Conservation (phyloP, 208 protist genomes). For the Trypanosoma boissoni region DNA sequence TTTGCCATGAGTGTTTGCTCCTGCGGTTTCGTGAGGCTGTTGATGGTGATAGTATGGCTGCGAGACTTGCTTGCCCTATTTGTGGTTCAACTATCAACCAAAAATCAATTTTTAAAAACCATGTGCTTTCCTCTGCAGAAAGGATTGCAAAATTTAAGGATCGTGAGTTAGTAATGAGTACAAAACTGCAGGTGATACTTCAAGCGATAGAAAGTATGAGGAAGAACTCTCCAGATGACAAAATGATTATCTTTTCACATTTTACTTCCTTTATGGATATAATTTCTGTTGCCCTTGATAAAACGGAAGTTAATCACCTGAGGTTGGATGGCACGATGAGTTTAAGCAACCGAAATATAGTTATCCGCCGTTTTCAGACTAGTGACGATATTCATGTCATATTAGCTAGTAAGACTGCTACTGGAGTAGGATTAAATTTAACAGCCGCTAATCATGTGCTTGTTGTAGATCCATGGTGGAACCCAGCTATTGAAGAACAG, state of each 20-base stretch:
- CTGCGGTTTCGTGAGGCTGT: conserved; percentile 72
- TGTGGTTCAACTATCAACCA: conserved; percentile 46
- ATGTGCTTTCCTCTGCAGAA: conserved; percentile 49
- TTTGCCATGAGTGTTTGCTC: conserved; percentile 86
- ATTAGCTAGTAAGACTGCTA: conserved; percentile 94
- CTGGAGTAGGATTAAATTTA: conserved; percentile 97
- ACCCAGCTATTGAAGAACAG: conserved; percentile 94
- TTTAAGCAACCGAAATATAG: conserved; percentile 58
- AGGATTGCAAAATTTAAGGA: conserved; percentile 75
- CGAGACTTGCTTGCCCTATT: conserved; percentile 55
- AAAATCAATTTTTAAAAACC: conserved; percentile 62
- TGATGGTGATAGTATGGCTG: conserved; percentile 68
- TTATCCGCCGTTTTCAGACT: conserved; percentile 77
- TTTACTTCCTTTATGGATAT: conserved; percentile 98
- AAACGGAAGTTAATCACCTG: conserved; percentile 60
- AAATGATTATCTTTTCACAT: conserved; percentile 98
- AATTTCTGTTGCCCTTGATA: conserved; percentile 82
- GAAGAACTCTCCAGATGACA: conserved; percentile 71
- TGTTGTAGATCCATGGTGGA: conserved; percentile 97
- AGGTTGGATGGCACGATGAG: conserved; percentile 93
- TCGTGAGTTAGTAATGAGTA: conserved; percentile 69
- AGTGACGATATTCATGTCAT: conserved; percentile 63
- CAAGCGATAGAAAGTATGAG: conserved; percentile 68
- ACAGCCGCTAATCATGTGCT: conserved; percentile 95
- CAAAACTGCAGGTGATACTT: conserved; percentile 85